Conservation (phyloP, 805 yeast species). For the Candida jianshihensis region DNA sequence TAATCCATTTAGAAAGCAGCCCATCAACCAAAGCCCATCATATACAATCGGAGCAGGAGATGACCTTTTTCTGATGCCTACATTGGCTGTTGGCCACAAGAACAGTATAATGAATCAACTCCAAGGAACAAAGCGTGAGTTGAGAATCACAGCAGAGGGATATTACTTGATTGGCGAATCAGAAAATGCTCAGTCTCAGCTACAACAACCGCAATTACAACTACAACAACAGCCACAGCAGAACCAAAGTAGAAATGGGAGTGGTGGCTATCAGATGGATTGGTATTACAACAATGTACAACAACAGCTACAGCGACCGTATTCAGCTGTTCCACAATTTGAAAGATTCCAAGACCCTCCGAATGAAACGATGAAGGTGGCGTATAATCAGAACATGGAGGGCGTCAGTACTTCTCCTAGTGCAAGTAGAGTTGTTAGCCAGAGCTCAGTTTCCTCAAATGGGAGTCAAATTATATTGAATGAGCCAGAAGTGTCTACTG, state of each 20-base stretch:
- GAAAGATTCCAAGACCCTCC: too few species aligned
- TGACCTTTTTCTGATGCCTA: constrained; percentile 19
- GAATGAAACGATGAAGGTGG: neutral
- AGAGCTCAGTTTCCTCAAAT: too few species aligned
- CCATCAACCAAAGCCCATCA: too few species aligned
- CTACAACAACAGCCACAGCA: neutral
- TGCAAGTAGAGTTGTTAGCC: too few species aligned
- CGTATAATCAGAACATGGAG: neutral
- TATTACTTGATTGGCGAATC: constrained; percentile 10
- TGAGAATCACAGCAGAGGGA: constrained; percentile 20
- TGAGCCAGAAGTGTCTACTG: neutral
- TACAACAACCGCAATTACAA: neutral
- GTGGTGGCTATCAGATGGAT: neutral
- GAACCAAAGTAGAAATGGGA: too few species aligned
- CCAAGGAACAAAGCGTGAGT: constrained; percentile 13
- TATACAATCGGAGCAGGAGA: constrained; percentile 15
- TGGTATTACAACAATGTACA: neutral
- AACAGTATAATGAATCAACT: constrained; percentile 15
- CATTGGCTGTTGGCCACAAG: constrained; percentile 22
- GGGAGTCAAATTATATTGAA: too few species aligned
- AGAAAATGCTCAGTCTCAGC: neutral
- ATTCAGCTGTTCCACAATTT: neutral
- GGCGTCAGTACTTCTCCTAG: neutral
- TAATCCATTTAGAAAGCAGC: too few species aligned
- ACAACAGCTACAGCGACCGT: neutral